phyloP scores from a whole-genome alignment of 1,284 basidiomycete species.

The Inonotus obliquus region DNA sequence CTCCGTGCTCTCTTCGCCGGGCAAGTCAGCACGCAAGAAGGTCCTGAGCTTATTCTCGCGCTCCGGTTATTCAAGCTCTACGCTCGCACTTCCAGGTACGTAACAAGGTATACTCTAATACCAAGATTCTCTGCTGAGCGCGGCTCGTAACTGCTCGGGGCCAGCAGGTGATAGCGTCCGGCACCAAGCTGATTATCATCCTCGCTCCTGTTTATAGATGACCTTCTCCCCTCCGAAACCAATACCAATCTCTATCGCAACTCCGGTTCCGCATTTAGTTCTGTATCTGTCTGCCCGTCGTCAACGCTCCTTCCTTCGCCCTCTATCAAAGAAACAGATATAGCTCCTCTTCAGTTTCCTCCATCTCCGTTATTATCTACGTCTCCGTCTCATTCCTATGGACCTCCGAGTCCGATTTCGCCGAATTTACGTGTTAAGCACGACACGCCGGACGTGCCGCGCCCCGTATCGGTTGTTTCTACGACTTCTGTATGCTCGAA shows the following conservation, averaged over 20 bases:
- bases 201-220: constrained; percentile 10
- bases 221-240: background rate
- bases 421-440: background rate
- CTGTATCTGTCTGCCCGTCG: background rate
- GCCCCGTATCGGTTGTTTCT: constrained; percentile 13
- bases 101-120: background rate
- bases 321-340: background rate
- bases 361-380: constrained; percentile 5
- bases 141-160: background rate
- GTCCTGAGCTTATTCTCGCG: constrained; percentile 11
- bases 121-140: constrained; percentile 2
- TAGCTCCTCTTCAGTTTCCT: background rate
- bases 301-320: background rate
- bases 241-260: background rate
- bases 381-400: background rate
- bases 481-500: constrained; percentile 1
- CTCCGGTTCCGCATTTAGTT: background rate
- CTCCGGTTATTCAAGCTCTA: constrained; percentile 11
- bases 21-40: constrained; percentile 6
- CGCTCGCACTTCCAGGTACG: constrained; percentile 16
- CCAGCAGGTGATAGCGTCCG: background rate
- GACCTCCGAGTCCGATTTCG: background rate
- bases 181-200: constrained; percentile 10
- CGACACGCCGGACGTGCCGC: constrained; percentile 3
- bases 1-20: constrained; percentile 8